These are phyloP conservation scores for Caloboletus firmus DNA, from an alignment of 1,284 basidiomycete species.

Conservation along the genomic window DNA sequence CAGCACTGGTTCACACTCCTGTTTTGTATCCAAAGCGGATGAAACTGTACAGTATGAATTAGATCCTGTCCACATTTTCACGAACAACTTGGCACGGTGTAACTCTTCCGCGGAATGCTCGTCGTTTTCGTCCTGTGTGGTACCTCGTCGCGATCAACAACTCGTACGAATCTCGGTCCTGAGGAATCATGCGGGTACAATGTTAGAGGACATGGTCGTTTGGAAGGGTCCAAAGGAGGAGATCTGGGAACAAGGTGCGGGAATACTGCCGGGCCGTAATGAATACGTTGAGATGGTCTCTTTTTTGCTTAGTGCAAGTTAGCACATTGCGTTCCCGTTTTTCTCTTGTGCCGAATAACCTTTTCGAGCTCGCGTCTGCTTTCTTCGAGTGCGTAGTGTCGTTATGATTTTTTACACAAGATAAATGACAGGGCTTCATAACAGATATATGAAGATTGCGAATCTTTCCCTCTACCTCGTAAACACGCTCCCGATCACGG, in stretches of 20 bases:
- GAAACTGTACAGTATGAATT: constrained; percentile 43
- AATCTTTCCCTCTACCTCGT: constrained; percentile 70
- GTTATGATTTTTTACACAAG: neutral
- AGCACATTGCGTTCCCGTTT: constrained; percentile 48
- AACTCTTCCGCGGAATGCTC: constrained; percentile 38
- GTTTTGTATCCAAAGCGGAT: constrained; percentile 42
- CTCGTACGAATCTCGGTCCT: constrained; percentile 49
- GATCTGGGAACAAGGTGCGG: constrained; percentile 66
- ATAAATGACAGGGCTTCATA: neutral
- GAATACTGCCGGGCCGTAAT: neutral
- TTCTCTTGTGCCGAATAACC: constrained; percentile 44
- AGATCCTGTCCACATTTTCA: constrained; percentile 56
- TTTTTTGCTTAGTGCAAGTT: constrained; percentile 51
- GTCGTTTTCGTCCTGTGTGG: constrained; percentile 43
- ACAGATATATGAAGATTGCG: constrained; percentile 61
- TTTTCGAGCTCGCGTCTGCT: constrained; percentile 39
- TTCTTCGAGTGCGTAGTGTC: constrained; percentile 50
- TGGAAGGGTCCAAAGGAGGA: constrained; percentile 72
- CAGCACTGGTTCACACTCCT: constrained; percentile 32
- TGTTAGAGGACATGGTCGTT: constrained; percentile 43
- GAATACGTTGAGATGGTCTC: neutral
- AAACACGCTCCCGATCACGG: constrained; percentile 66
- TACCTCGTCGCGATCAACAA: constrained; percentile 45
- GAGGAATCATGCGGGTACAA: constrained; percentile 8
- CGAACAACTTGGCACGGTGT: constrained; percentile 38